A percentile compares a stretch with the other conserved stretches of the same genome.
Evolutionary conservation across 306 rosid genomes (phyloP).

Genomic region (Bauhinia variegata): DNA sequence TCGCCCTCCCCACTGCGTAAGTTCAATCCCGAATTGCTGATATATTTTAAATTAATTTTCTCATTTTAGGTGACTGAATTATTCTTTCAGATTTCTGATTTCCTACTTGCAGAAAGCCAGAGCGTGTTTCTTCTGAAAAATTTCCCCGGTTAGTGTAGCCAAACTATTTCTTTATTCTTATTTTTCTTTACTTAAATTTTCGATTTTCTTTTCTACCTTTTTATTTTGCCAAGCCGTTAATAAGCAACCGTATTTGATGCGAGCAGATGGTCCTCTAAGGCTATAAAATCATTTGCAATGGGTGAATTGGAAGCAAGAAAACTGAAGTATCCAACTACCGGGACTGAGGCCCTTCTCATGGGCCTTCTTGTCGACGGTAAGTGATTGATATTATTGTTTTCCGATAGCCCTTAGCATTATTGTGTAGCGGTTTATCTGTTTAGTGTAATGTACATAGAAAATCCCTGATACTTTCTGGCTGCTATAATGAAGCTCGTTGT

Average conservation of each 20-base stretch:
- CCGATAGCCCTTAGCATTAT: not conserved
- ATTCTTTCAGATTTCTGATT: too few species aligned
- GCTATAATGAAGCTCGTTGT: not conserved
- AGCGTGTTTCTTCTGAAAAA: too few species aligned
- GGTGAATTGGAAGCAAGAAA: conserved; percentile 73
- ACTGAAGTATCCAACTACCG: conserved; percentile 60
- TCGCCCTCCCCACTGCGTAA: too few species aligned
- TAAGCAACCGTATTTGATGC: conserved; percentile 27
- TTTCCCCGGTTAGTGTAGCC: too few species aligned
- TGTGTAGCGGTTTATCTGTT: not conserved
- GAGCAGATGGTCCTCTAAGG: conserved; percentile 79
- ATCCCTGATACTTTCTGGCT: not conserved
- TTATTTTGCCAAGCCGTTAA: not conserved
- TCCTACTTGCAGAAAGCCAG: too few species aligned
- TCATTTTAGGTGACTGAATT: too few species aligned
- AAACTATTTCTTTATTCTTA: too few species aligned
- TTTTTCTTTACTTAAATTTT: conserved; percentile 3
- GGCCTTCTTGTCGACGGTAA: conserved; percentile 77
- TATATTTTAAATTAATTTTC: too few species aligned
- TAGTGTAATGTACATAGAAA: not conserved
- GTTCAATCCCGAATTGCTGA: too few species aligned
- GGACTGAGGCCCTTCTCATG: conserved; percentile 78
- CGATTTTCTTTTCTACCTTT: not conserved
- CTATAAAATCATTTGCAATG: conserved; percentile 79
- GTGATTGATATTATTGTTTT: not conserved